Conservation (phyloP, 176 grass and related monocot genomes). For the Oryza coarctata region DNA sequence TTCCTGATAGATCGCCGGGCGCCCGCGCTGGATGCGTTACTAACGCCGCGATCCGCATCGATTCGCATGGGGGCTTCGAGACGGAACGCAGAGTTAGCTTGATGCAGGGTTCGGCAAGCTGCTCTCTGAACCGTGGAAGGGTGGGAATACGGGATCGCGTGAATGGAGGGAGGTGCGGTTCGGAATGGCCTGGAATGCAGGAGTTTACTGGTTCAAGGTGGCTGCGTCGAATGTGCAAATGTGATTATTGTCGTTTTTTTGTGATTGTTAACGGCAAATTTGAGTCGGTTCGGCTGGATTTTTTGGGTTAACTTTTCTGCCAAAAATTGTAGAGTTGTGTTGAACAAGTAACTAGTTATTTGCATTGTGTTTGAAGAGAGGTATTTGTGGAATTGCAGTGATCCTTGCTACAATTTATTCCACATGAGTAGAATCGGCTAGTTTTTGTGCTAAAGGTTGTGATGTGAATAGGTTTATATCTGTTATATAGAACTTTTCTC, state of each 20-base stretch:
- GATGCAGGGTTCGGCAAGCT: not conserved
- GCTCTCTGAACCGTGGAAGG: not conserved
- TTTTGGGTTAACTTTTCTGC: not conserved
- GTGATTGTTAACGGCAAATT: not conserved
- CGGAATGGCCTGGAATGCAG: not conserved
- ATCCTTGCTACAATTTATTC: not conserved
- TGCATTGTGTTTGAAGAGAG: not conserved
- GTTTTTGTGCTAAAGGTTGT: not conserved
- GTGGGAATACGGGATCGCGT: not conserved
- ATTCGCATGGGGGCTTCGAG: not conserved
- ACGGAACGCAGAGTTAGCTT: too few species aligned
- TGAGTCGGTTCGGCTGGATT: not conserved
- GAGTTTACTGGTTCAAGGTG: not conserved
- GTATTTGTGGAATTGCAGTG: not conserved
- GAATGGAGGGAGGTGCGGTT: not conserved
- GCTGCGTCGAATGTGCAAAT: not conserved
- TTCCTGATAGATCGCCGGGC: not conserved
- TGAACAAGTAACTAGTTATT: not conserved
- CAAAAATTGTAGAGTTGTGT: not conserved
- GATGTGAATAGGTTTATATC: not conserved
- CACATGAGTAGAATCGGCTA: not conserved
- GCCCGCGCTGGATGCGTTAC: not conserved
- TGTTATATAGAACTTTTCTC: not conserved
- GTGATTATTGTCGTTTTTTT: not conserved
- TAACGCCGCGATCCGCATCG: not conserved